Conservation (phyloP, 2,329 filamentous ascomycete genomes). For the Pseudocercospora musae region DNA sequence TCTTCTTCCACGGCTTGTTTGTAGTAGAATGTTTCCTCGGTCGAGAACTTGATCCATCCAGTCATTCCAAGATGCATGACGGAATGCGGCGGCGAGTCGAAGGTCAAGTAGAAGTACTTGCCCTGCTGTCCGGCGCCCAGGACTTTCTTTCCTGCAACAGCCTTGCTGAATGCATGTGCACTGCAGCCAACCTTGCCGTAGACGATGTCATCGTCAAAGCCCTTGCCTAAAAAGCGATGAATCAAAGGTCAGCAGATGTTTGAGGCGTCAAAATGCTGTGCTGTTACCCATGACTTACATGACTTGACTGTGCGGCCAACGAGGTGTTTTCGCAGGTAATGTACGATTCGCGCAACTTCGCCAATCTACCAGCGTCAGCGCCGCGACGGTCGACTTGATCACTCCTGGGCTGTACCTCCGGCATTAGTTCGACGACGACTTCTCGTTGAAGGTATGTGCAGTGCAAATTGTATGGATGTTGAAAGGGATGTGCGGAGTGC, state of each 20-base stretch:
- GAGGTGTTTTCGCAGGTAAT: constrained; percentile 78
- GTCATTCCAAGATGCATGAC: constrained; percentile 55
- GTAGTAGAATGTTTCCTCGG: constrained; percentile 76
- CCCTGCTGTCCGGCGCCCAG: constrained; percentile 72
- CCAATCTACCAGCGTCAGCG: constrained; percentile 40
- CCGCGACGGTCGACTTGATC: not conserved
- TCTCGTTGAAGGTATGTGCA: not conserved
- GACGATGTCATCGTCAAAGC: constrained; percentile 76
- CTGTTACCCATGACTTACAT: constrained; percentile 39
- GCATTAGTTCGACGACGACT: not conserved
- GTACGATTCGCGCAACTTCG: constrained; percentile 75
- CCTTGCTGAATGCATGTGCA: constrained; percentile 68
- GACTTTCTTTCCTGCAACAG: constrained; percentile 71
- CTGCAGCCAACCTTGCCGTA: constrained; percentile 89
- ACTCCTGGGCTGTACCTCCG: not conserved
- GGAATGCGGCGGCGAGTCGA: constrained; percentile 73
- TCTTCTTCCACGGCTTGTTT: constrained; percentile 54
- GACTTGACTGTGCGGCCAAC: constrained; percentile 74
- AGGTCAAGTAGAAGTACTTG: constrained; percentile 94
- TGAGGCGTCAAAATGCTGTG: not conserved
- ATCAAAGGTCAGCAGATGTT: not conserved
- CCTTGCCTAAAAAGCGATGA: constrained; percentile 38
- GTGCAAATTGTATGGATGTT: not conserved
- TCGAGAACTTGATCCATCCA: constrained; percentile 85
- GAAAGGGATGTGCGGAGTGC: too few relatives aligned